A percentile compares a stretch with the other conserved stretches of the same genome.
These are phyloP conservation scores for Russula ochroleuca DNA, from an alignment of 768 basidiomycete genomes.

Conservation along the genomic window DNA sequence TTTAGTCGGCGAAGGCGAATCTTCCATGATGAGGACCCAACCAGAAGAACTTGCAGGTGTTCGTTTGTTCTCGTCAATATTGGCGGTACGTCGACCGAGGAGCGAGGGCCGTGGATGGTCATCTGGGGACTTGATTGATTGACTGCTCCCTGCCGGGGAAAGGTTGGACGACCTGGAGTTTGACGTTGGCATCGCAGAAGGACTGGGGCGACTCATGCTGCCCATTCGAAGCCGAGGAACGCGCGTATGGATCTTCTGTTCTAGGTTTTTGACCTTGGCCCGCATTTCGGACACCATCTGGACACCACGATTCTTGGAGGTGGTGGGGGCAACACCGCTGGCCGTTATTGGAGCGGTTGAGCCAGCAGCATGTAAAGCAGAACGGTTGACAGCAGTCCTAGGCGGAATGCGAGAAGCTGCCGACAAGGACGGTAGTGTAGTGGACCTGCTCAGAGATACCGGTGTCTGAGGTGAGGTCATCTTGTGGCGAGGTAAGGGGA, in stretches of 20 bases:
- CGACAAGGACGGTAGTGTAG: constrained; percentile 49
- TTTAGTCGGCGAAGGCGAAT: constrained; percentile 69
- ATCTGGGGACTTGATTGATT: constrained; percentile 34
- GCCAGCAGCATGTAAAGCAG: constrained; percentile 30
- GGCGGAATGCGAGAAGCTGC: constrained; percentile 43
- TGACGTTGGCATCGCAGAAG: constrained; percentile 29
- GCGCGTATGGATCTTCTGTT: constrained; percentile 83
- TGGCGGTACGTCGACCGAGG: constrained; percentile 29
- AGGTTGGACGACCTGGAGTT: constrained; percentile 21
- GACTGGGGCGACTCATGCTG: constrained; percentile 55
- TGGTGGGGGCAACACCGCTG: constrained; percentile 37
- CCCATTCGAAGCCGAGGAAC: constrained; percentile 82
- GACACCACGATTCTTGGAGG: constrained; percentile 73
- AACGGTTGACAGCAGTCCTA: constrained; percentile 40
- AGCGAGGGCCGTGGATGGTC: constrained; percentile 31
- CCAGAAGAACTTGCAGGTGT: constrained; percentile 61
- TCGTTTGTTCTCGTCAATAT: constrained; percentile 39
- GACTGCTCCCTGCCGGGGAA: constrained; percentile 14
- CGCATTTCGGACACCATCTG: constrained; percentile 94
- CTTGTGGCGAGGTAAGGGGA: constrained; percentile 39
- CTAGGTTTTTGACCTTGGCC: constrained; percentile 72
- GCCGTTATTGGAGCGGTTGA: constrained; percentile 36
- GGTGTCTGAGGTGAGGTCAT: constrained; percentile 42
- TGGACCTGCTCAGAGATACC: constrained; percentile 49
- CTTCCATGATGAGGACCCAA: constrained; percentile 89